Base-by-base conservation (phyloP, 306 rosid genomes). In the Sphenostylis stenocarpa region DNA sequence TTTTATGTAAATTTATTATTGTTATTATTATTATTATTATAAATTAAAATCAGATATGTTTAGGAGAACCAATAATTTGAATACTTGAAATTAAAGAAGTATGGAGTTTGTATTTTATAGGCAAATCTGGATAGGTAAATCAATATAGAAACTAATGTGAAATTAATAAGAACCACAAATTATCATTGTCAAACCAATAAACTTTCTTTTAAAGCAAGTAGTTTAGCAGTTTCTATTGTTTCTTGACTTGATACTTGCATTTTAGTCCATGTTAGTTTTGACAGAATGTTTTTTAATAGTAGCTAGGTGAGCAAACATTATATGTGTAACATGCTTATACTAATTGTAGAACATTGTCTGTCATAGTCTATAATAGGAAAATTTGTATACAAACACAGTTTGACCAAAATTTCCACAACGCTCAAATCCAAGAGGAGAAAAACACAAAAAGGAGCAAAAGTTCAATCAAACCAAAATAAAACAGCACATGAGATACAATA, bases 121-220 rank as follows among this genome's bases (percentile, higher is more conserved):
- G 41, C 16, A 44, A 2, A 56, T 73, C 31, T 2, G 21, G n/a
- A n/a, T n/a, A n/a, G n/a, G n/a, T n/a, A n/a, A n/a, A n/a, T n/a
- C n/a, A n/a, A n/a, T 3, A 41, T 19, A 6, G 31, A 49, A 41
- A 62, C 14, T 20, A 58, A 8, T 5, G 12, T 23, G 16, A 70
- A 65, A 55, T 24, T 47, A 20, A 2, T 1, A 8, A 58, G 67
- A 31, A 6, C 6, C 48, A 23, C 34, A 66, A 13, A 66, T 48
- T 38, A 61, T 31, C 44, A 21, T 31, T 45, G 41, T 8, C 80
- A 23, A 85, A 92, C 96, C 89, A 90, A 82, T 80, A 93, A 84
- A 51, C 98, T 94, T 86, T 93, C 96, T 81, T 89, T 93, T 21
- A 85, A 70, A 26, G 93, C 91, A 70, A 91, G 89, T 68, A 67